phyloP scores from a whole-genome alignment of 805 yeast species.

The Wickerhamomyces hampshirensis region DNA sequence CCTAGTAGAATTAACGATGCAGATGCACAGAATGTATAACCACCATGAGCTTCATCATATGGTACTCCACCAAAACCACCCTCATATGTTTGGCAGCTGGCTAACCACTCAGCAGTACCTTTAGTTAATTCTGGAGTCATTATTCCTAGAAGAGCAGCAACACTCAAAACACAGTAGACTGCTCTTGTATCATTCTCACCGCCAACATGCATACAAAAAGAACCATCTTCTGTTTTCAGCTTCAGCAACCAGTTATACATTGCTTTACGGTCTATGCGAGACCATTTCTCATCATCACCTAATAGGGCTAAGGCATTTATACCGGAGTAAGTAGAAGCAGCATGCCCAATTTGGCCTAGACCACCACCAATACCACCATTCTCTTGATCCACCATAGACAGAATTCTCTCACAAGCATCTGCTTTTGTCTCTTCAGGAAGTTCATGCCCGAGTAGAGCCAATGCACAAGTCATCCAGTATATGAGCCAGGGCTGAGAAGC shows the following conservation, averaged over 20 bases:
- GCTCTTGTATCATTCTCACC: conserved; percentile 90
- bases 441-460: conserved; percentile 34
- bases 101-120: conserved; percentile 56
- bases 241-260: conserved; percentile 60
- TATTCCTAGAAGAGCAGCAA: conserved; percentile 62
- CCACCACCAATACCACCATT: conserved; percentile 88
- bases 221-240: conserved; percentile 66
- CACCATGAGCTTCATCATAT: conserved; percentile 90
- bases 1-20: conserved; percentile 53
- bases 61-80: conserved; percentile 93
- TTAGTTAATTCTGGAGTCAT: conserved; percentile 53
- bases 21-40: conserved; percentile 88
- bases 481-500: conserved; percentile 92
- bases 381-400: conserved; percentile 25
- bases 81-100: conserved; percentile 79
- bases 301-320: conserved; percentile 54
- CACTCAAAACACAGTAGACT: conserved; percentile 77
- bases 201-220: conserved; percentile 64
- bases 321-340: conserved; percentile 81
- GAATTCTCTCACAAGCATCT: conserved; percentile 27
- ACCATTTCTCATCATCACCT: conserved; percentile 40
- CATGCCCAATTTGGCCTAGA: conserved; percentile 71
- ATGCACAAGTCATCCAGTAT: conserved; percentile 73
- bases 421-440: conserved; percentile 24
- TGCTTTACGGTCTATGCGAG: conserved; percentile 37